These are phyloP conservation scores for Geotrichum europaeum DNA, from an alignment of 1,139 yeast species.

Conservation along the genomic window DNA sequence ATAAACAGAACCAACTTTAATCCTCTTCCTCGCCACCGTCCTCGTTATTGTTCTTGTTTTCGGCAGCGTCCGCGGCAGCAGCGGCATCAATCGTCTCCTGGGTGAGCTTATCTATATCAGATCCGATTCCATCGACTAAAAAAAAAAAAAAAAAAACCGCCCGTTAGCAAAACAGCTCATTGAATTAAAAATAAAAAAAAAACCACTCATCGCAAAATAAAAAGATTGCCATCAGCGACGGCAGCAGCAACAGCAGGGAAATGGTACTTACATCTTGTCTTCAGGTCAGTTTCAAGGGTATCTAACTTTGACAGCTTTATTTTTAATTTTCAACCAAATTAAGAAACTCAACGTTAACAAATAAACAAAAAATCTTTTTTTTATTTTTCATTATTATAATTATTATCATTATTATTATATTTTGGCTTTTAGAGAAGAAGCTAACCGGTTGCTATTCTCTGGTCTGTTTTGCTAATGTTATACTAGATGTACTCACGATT, in stretches of 20 bases:
- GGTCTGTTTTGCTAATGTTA: neutral
- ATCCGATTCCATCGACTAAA: conserved; percentile 10
- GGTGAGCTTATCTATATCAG: conserved; percentile 2
- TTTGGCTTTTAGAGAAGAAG: neutral
- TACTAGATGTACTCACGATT: conserved; percentile 1
- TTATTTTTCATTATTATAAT: neutral
- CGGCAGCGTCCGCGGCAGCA: neutral
- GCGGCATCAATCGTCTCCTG: neutral
- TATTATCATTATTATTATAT: too few relatives aligned
- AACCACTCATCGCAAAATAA: neutral
- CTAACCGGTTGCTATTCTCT: neutral
- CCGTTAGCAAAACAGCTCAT: neutral
- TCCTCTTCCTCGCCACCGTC: neutral
- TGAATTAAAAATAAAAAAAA: neutral
- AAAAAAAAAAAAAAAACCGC: neutral
- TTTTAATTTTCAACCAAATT: neutral
- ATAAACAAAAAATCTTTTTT: neutral
- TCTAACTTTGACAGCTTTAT: conserved; percentile 10
- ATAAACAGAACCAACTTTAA: neutral
- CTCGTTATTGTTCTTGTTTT: neutral
- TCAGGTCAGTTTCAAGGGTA: conserved; percentile 12
- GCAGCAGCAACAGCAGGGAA: neutral
- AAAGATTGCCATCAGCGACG: neutral
- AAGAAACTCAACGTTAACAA: neutral
- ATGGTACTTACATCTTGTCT: conserved; percentile 7